phyloP scores from a whole-genome alignment of 106 monocot species.

The Cymbidium sinense region DNA sequence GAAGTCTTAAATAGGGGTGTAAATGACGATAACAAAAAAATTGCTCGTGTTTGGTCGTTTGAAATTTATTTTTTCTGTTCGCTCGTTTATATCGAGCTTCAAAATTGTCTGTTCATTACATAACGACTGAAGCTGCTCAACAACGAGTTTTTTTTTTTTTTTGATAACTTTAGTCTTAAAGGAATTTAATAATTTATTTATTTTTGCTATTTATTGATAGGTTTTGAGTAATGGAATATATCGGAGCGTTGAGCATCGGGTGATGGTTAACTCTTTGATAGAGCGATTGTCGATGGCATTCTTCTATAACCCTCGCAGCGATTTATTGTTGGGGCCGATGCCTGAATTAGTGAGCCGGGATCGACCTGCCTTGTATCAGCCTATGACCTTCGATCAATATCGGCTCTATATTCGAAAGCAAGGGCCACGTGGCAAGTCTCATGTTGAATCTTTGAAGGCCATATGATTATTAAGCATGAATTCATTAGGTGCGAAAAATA shows the following conservation, averaged over 20 bases:
- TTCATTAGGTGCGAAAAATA: neutral
- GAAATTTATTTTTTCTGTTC: too few species aligned
- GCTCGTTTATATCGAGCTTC: too few species aligned
- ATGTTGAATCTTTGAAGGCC: constrained; percentile 8
- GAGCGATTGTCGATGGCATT: constrained; percentile 22
- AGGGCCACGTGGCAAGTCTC: constrained; percentile 19
- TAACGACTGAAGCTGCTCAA: too few species aligned
- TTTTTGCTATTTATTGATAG: neutral
- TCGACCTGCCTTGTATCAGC: constrained; percentile 9
- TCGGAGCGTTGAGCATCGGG: constrained; percentile 27
- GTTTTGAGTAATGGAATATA: constrained; percentile 20
- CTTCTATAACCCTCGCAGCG: constrained; percentile 26
- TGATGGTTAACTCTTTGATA: too few species aligned
- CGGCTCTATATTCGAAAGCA: constrained; percentile 12
- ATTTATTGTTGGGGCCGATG: constrained; percentile 10
- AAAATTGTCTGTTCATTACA: too few species aligned
- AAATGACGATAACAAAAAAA: too few species aligned
- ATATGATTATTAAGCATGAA: neutral
- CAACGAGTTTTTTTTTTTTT: too few species aligned
- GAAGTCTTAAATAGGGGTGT: too few species aligned
- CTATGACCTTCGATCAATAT: constrained; percentile 19
- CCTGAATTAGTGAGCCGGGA: constrained; percentile 9
- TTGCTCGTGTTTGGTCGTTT: too few species aligned
- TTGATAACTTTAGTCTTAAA: too few species aligned
- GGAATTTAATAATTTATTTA: neutral